Evolutionary conservation across 73 alveolate species (phyloP).

Genomic region (Stentor roeselii): DNA sequence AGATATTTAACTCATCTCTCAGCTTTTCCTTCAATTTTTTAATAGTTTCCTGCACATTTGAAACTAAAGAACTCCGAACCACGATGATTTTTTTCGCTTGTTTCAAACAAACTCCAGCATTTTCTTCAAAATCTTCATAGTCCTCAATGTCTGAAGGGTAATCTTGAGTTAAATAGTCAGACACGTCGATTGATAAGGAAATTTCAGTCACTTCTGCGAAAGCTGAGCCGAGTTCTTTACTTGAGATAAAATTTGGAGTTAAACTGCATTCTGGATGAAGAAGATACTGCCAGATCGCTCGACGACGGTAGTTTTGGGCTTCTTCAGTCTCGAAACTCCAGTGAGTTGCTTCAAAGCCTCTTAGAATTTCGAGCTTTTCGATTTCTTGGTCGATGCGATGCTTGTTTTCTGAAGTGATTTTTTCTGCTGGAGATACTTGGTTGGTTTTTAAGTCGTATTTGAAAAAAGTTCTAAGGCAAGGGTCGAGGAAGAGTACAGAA

Average conservation of each 20-base stretch:
- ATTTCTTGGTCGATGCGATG: neutral
- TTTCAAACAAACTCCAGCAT: neutral
- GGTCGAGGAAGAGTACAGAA: neutral
- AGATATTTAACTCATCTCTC: constrained; percentile 26
- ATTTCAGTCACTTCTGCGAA: constrained; percentile 56
- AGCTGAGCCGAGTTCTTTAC: constrained; percentile 76
- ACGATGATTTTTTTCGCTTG: neutral
- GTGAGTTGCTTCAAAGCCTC: neutral
- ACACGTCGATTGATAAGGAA: constrained; percentile 45
- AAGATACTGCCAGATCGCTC: constrained; percentile 48
- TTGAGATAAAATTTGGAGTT: constrained; percentile 46
- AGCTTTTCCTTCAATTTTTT: constrained; percentile 61
- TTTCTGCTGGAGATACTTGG: neutral
- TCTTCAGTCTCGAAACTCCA: constrained; percentile 1
- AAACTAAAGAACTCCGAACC: neutral
- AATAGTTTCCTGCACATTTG: constrained; percentile 63
- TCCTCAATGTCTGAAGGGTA: constrained; percentile 3
- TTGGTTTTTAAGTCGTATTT: neutral
- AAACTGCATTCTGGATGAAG: constrained; percentile 35
- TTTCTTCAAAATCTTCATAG: neutral
- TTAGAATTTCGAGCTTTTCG: neutral
- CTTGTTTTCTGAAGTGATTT: neutral
- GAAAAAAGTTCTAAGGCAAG: neutral
- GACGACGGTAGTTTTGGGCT: constrained; percentile 33
- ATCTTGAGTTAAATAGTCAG: constrained; percentile 44